phyloP scores from a whole-genome alignment of 192 early-diverging fungal species.

The Coemansia sp. region DNA sequence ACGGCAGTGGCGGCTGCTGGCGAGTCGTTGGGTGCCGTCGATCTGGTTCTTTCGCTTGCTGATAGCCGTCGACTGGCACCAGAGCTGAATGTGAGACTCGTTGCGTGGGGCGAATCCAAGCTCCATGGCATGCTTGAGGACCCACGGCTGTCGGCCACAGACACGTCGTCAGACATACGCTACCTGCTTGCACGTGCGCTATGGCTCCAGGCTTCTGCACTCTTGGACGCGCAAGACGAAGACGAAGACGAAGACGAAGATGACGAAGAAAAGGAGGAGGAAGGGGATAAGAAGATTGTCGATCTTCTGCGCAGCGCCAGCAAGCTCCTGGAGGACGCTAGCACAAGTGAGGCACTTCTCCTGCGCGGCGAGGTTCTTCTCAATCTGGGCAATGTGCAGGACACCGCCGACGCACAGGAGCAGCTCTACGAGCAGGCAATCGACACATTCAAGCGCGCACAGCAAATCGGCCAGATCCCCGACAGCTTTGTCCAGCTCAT shows the following conservation, averaged over 20 bases:
- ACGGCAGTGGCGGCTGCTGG: neutral
- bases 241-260: conserved; percentile 15
- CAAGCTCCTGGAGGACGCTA: conserved; percentile 9
- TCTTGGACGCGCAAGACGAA: conserved; percentile 20
- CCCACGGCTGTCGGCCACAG: neutral
- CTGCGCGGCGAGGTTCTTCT: conserved; percentile 43
- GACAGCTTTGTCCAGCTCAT: conserved; percentile 50
- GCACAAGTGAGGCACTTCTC: conserved; percentile 26
- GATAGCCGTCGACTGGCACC: conserved; percentile 36
- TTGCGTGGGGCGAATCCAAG: conserved; percentile 27
- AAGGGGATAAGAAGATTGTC: conserved; percentile 15
- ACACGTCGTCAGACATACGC: neutral
- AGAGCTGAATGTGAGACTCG: neutral
- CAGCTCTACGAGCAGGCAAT: conserved; percentile 29
- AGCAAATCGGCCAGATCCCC: conserved; percentile 33
- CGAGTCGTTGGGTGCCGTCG: conserved; percentile 18
- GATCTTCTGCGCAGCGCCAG: conserved; percentile 26
- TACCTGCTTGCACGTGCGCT: conserved; percentile 25
- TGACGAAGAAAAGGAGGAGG: conserved; percentile 21
- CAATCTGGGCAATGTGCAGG: conserved; percentile 49
- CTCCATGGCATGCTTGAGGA: conserved; percentile 2
- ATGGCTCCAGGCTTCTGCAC: conserved; percentile 31
- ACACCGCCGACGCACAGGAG: conserved; percentile 33
- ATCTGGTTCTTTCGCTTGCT: conserved; percentile 39
- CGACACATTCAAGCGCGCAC: conserved; percentile 26